Conservation (phyloP, 306 rosid species). For the Casuarina equisetifolia region DNA sequence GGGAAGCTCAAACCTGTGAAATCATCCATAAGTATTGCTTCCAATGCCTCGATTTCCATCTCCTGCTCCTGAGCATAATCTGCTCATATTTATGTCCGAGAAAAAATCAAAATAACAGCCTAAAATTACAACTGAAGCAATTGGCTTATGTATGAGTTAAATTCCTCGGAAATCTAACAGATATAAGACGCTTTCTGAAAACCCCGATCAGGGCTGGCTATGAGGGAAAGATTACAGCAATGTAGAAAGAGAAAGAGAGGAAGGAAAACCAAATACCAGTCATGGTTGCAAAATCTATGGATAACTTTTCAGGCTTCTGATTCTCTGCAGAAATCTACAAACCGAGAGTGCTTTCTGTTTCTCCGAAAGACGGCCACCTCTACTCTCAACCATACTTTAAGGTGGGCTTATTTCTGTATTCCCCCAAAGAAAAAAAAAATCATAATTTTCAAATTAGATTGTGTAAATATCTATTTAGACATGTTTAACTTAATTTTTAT, state of each 20-base stretch:
- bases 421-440: neutral
- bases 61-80: conserved; percentile 85
- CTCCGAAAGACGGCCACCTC: neutral
- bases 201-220: neutral
- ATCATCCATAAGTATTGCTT: conserved; percentile 96
- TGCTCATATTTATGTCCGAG: conserved; percentile 22
- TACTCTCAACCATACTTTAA: neutral
- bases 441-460: too few species aligned
- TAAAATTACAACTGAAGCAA: neutral
- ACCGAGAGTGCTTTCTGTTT: neutral
- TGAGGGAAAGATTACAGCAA: neutral
- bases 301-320: conserved; percentile 13
- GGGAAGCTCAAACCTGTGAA: conserved; percentile 63
- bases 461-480: too few species aligned
- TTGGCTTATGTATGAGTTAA: neutral
- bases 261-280: conserved; percentile 46
- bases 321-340: neutral
- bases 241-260: neutral
- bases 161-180: neutral
- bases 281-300: conserved; percentile 41
- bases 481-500: too few species aligned
- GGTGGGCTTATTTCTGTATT: neutral
- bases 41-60: conserved; percentile 97
- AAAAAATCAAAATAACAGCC: neutral
- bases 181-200: neutral